Evolutionary conservation across 2,329 filamentous ascomycete genomes (phyloP), one percentile per base, ranked within the genome.

Genomic region (Tothia fuscella): DNA sequence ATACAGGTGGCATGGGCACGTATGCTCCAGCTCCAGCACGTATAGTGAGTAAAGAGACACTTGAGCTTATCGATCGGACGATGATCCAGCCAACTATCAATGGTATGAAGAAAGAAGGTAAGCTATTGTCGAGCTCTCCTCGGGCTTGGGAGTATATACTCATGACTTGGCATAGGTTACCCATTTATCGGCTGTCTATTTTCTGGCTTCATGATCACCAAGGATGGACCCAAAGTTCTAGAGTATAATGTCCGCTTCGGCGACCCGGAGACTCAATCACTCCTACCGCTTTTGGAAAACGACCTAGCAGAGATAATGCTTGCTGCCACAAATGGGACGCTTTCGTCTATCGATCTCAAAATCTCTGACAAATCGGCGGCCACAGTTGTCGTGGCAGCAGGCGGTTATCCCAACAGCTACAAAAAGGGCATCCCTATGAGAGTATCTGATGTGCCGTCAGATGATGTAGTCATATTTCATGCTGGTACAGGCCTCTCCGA

Each of bases 1-100:
- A 96, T 65, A 96, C 91, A 2, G 91, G 89, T 46, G 91, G 91
- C 30, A 96, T 96, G 91, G 91, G 91, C 39, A 94, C 87, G 57
- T 96, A 96, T 61, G 87, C 88, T 13, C 84, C 84, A 16, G 44
- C 44, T n/a, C 93, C 88, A 2, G 82, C 68, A 6, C 60, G 56
- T 28, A 64, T 62, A 20, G 66, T 67, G 13, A 65, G 62, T 1
- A 50, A 52, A 39, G 76, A 80, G 47, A 69, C 93, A n/a, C 72
- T 91, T 14, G 80, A 80, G 14, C 71, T 78, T 46, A 78, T 98
- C 47, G 81, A 95, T 56, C 70, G 71, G 43, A 82, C 82, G 25
- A 81, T 95, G 42, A 73, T 96, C n/a, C 77, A 87, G 58, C 88
- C 89, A 5, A 95, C 88, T 2, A 76, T 96, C 46, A 75, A 85